phyloP scores from a whole-genome alignment of 345 rosid genomes.

The Orychophragmus violaceus region DNA sequence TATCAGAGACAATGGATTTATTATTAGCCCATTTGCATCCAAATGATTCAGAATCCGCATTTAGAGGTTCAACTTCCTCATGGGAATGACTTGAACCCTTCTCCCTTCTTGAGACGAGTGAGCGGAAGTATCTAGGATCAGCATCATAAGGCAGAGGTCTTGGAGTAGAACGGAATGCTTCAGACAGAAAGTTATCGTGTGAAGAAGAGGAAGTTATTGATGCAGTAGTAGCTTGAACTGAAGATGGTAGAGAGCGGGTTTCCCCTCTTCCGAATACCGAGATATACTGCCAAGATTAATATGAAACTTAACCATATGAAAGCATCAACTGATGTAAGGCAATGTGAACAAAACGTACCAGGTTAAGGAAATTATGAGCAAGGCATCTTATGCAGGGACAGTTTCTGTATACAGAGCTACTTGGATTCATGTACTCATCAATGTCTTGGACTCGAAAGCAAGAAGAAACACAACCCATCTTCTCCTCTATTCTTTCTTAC shows the following conservation, averaged over 20 bases:
- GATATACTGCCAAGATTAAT: slow-evolving; percentile 43
- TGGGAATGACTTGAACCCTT: slow-evolving; percentile 82
- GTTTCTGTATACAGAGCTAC: slow-evolving; percentile 63
- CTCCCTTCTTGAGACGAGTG: slow-evolving; percentile 60
- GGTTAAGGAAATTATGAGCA: slow-evolving; percentile 58
- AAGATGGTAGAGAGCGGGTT: slow-evolving; percentile 61
- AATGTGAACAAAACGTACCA: slow-evolving; percentile 42
- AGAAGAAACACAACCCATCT: slow-evolving; percentile 88
- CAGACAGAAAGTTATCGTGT: slow-evolving; percentile 76
- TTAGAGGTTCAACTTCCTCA: slow-evolving; percentile 75
- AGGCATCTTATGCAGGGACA: slow-evolving; percentile 79
- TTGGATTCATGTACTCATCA: slow-evolving; percentile 76
- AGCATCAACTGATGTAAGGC: background rate
- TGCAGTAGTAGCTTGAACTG: slow-evolving; percentile 61
- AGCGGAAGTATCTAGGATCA: slow-evolving; percentile 57
- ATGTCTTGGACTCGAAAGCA: slow-evolving; percentile 63
- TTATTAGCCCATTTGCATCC: slow-evolving; percentile 58
- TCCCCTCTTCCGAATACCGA: slow-evolving; percentile 76
- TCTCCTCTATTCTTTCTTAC: slow-evolving; percentile 9
- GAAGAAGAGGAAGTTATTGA: slow-evolving; percentile 64
- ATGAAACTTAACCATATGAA: background rate
- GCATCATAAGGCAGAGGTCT: slow-evolving; percentile 92
- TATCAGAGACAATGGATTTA: slow-evolving; percentile 43
- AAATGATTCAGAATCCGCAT: slow-evolving; percentile 54
- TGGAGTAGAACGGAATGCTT: slow-evolving; percentile 83